phyloP scores from a whole-genome alignment of 768 basidiomycete genomes.

The Lentinula guzmanii region DNA sequence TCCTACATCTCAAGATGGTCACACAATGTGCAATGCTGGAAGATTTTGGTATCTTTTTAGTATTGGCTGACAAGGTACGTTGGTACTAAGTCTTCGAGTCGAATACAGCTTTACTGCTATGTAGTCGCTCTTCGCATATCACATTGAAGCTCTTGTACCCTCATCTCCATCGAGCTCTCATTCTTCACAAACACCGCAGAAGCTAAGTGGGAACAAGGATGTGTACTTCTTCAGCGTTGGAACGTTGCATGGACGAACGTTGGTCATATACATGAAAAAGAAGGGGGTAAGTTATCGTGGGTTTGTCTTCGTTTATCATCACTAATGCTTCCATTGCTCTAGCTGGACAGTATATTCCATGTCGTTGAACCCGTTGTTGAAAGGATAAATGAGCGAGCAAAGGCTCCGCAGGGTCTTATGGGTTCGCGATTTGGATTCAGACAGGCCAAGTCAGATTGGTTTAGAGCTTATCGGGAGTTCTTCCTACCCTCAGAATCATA shows the following conservation, averaged over 20 bases:
- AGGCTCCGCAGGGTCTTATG: constrained; percentile 57
- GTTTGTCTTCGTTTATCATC: no score
- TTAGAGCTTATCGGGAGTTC: constrained; percentile 91
- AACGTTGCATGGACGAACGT: constrained; percentile 75
- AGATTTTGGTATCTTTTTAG: constrained; percentile 94
- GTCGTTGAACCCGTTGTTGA: constrained; percentile 96
- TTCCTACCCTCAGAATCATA: constrained; percentile 90
- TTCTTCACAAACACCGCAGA: constrained; percentile 75
- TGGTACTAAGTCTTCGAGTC: not conserved
- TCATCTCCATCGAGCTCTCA: constrained; percentile 66
- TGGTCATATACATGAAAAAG: constrained; percentile 95
- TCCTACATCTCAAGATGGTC: constrained; percentile 89
- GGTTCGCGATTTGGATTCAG: constrained; percentile 73
- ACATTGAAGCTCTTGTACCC: constrained; percentile 94
- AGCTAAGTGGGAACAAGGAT: constrained; percentile 84
- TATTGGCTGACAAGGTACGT: constrained; percentile 82
- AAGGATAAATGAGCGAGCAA: constrained; percentile 75
- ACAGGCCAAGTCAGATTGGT: constrained; percentile 86
- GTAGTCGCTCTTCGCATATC: constrained; percentile 86
- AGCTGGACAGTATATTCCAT: constrained; percentile 90
- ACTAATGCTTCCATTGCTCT: not conserved
- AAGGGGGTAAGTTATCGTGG: constrained; percentile 51
- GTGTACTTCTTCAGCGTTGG: constrained; percentile 97
- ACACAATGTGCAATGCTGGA: constrained; percentile 95
- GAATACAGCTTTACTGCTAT: not conserved